Base-by-base conservation (phyloP, 2,329 filamentous ascomycete genomes). In the Hymenotorrendiella dingleyae region DNA sequence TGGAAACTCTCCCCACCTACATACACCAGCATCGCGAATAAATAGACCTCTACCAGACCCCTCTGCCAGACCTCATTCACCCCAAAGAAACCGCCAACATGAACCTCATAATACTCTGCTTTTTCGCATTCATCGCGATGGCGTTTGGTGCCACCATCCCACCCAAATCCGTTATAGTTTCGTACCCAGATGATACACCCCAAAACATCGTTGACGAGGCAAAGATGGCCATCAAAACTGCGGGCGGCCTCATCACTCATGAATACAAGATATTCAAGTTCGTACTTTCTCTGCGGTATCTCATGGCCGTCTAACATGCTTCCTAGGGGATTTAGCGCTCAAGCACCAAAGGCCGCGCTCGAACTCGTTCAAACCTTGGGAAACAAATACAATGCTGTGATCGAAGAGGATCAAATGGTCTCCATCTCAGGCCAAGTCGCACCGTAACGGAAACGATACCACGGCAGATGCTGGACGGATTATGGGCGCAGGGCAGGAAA, bases 331-430 rank as follows among this genome's bases (percentile, higher is more conserved):
- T 93, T 94, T 62, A 78, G 86, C 23, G 84, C 83, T 39, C 79
- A 83, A 50, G 82, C 83, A 24, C 80, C 87, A 1, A 76, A 78
- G 45, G 78, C 80, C 55, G 74, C 80, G 16, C 71, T 94, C 43
- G 73, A 86, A 46, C 72, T 72, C 4, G 75, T 95, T 22, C 75
- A 82, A 54, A 68, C 77, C 2, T 71, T 77, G 66, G 79, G 80
- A 46, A 68, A 70, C 42, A 62, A 74, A 46, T 82, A 80, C 64
- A 68, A 76, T 39, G 78, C 81, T 1, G 62, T 72, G 22, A 78
- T 96, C 49, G 89, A 95, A 65, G 80, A 90, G 57, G 88, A 95
- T 59, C 70, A 84, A 58, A 66, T 82, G 20, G 75, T 93, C 37
- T 46, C 45, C 16, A 37, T 45, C 7, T 36, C 26, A n/a, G 40